A percentile compares a stretch with the other conserved stretches of the same genome.
Conservation (phyloP, 2,329 filamentous ascomycete genomes). For the Thielaviopsis punctulata region DNA sequence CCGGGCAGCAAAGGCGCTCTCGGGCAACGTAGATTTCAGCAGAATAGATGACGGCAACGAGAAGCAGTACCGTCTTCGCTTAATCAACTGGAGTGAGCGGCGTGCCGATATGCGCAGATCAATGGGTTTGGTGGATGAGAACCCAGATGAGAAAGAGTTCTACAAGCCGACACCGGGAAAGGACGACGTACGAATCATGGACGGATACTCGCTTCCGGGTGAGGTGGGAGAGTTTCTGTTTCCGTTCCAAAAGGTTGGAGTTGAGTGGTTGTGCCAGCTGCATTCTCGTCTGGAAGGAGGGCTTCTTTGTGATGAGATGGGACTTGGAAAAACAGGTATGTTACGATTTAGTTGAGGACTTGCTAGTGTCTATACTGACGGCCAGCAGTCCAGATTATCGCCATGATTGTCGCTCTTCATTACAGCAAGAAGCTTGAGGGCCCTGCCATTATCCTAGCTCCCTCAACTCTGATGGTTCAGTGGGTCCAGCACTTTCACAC, state of each 20-base stretch:
- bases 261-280: slow-evolving; percentile 89
- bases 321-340: slow-evolving; percentile 69
- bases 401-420: slow-evolving; percentile 78
- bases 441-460: slow-evolving; percentile 80
- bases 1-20: slow-evolving; percentile 6
- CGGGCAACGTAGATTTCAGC: slow-evolving; percentile 28
- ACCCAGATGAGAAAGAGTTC: slow-evolving; percentile 46
- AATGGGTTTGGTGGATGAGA: slow-evolving; percentile 18
- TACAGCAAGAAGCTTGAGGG: slow-evolving; percentile 74
- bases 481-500: slow-evolving; percentile 98
- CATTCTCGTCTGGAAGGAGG: slow-evolving; percentile 81
- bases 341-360: not conserved
- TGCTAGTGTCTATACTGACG: slow-evolving; percentile 6
- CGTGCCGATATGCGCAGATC: slow-evolving; percentile 12
- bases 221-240: slow-evolving; percentile 88
- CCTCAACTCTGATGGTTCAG: slow-evolving; percentile 85
- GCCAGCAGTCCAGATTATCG: slow-evolving; percentile 36
- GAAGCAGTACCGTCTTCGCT: slow-evolving; percentile 53
- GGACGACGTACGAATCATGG: slow-evolving; percentile 57
- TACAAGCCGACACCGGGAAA: slow-evolving; percentile 72
- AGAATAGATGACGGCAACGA: slow-evolving; percentile 81
- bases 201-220: slow-evolving; percentile 66
- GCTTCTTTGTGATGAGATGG: slow-evolving; percentile 96
- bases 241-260: slow-evolving; percentile 91
- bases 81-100: slow-evolving; percentile 52